phyloP scores from a whole-genome alignment of 768 basidiomycete genomes.

The Boletus rubropictus region DNA sequence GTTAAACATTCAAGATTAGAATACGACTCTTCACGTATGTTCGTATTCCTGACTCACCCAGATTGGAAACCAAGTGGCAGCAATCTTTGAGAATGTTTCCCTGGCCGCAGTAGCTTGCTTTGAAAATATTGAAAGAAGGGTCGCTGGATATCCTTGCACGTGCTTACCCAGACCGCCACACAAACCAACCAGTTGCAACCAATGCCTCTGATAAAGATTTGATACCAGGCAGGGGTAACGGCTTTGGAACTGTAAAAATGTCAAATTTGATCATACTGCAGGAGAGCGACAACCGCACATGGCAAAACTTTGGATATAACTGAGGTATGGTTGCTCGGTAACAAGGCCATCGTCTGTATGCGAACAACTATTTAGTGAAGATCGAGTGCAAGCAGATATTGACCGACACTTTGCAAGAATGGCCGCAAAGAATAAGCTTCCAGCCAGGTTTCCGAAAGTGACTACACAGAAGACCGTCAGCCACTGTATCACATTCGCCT shows the following conservation, averaged over 20 bases:
- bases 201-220: conserved; percentile 68
- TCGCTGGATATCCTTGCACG: background rate
- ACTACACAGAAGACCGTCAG: conserved; percentile 36
- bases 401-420: conserved; percentile 59
- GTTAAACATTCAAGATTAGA: background rate
- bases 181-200: conserved; percentile 76
- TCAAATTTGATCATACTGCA: background rate
- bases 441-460: conserved; percentile 61
- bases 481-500: background rate
- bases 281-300: conserved; percentile 39
- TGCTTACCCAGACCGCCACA: conserved; percentile 64
- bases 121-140: background rate
- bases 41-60: conserved; percentile 42
- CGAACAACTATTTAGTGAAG: background rate
- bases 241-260: conserved; percentile 49
- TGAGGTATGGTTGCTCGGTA: conserved; percentile 50
- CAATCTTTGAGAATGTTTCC: conserved; percentile 66
- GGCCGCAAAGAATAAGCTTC: conserved; percentile 65
- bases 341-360: conserved; percentile 53
- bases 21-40: background rate
- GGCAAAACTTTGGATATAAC: conserved; percentile 49
- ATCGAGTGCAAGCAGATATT: background rate
- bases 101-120: conserved; percentile 67
- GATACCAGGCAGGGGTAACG: conserved; percentile 58
- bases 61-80: conserved; percentile 68